Evolutionary conservation across 2,329 filamentous ascomycete species (phyloP).

Genomic region (Emericellopsis cladophorae): DNA sequence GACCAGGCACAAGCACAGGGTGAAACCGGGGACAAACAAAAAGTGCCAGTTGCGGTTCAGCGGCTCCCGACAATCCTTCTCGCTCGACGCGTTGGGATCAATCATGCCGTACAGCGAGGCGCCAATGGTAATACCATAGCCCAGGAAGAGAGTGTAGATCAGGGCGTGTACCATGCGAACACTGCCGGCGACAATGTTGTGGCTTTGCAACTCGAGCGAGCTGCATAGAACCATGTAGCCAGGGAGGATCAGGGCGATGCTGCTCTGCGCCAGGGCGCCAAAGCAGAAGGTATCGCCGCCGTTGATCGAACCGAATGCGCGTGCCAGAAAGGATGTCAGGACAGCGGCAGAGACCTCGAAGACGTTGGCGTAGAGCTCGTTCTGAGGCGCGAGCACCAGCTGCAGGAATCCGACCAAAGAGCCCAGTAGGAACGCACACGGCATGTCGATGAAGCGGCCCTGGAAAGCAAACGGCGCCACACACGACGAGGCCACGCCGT

Average conservation of each 20-base stretch:
- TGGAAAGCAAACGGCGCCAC: slow-evolving; percentile 75
- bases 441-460: slow-evolving; percentile 65
- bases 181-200: slow-evolving; percentile 57
- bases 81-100: slow-evolving; percentile 37
- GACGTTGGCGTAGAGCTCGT: slow-evolving; percentile 51
- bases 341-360: slow-evolving; percentile 44
- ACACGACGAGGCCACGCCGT: slow-evolving; percentile 61
- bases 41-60: slow-evolving; percentile 42
- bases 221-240: slow-evolving; percentile 36
- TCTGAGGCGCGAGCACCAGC: slow-evolving; percentile 60
- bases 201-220: slow-evolving; percentile 55
- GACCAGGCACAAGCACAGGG: slow-evolving; percentile 62
- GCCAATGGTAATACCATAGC: slow-evolving; percentile 61
- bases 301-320: slow-evolving; percentile 55
- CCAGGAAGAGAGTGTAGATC: slow-evolving; percentile 62
- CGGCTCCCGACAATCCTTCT: slow-evolving; percentile 26
- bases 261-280: slow-evolving; percentile 58
- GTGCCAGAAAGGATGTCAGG: slow-evolving; percentile 54
- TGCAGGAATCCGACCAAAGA: slow-evolving; percentile 63
- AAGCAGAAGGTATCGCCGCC: slow-evolving; percentile 54
- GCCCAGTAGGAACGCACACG: slow-evolving; percentile 64
- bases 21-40: slow-evolving; percentile 63
- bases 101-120: slow-evolving; percentile 53
- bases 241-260: slow-evolving; percentile 62
- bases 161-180: slow-evolving; percentile 67